These are phyloP conservation scores for Silybum marianum DNA, from an alignment of 129 eudicot genomes.

Conservation along the genomic window DNA sequence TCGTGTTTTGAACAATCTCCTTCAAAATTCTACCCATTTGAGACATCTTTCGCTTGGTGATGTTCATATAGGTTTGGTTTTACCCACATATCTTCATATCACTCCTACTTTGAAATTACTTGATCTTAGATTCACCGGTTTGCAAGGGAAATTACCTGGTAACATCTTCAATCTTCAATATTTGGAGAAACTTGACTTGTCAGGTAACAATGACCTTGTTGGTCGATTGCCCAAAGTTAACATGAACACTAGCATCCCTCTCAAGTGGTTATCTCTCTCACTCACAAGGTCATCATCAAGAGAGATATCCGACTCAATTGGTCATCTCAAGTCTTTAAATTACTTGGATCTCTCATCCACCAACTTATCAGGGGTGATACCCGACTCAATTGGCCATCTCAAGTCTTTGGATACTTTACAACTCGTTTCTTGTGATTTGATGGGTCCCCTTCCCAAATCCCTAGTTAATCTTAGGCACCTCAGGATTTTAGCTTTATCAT, in stretches of 20 bases:
- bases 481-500: background rate
- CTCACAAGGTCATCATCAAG: constrained; percentile 4
- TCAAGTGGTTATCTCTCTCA: constrained; percentile 18
- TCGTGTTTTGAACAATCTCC: background rate
- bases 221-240: constrained; percentile 22
- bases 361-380: constrained; percentile 31
- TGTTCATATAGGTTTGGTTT: constrained; percentile 2
- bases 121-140: constrained; percentile 7
- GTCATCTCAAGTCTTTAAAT: constrained; percentile 24
- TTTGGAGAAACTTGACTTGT: constrained; percentile 26
- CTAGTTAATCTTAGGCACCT: constrained; percentile 19
- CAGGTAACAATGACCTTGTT: constrained; percentile 10
- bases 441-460: constrained; percentile 13
- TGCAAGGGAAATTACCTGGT: constrained; percentile 35
- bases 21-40: constrained; percentile 23
- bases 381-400: constrained; percentile 30
- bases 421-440: constrained; percentile 1
- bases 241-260: constrained; percentile 21
- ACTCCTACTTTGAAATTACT: constrained; percentile 17
- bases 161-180: constrained; percentile 28
- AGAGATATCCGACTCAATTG: constrained; percentile 31
- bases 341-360: constrained; percentile 2
- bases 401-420: background rate
- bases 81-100: constrained; percentile 22
- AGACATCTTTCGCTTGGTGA: constrained; percentile 1